Percentiles rank a stretch among this genome's conserved stretches.
These are phyloP conservation scores for Fusarium sp. DNA, from an alignment of 2,329 filamentous ascomycete genomes.

Conservation along the genomic window DNA sequence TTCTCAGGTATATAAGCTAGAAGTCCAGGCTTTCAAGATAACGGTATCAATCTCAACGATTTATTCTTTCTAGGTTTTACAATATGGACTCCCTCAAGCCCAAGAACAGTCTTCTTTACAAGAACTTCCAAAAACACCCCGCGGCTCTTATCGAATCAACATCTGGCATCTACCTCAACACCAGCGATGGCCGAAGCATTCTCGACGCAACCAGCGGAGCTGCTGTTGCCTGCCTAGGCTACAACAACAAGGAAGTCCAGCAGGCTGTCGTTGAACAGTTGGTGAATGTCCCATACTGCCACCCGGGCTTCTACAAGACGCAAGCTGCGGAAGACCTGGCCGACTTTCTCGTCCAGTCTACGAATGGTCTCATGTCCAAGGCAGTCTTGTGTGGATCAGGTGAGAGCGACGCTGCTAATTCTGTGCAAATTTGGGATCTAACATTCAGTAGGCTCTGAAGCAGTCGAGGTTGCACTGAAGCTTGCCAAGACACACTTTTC, in stretches of 20 bases:
- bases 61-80: neutral
- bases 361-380: constrained; percentile 39
- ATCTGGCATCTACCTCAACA: constrained; percentile 38
- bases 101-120: constrained; percentile 46
- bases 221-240: constrained; percentile 44
- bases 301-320: constrained; percentile 45
- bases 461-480: constrained; percentile 43
- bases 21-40: neutral
- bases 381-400: constrained; percentile 43
- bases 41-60: neutral
- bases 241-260: constrained; percentile 43
- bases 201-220: constrained; percentile 47
- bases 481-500: constrained; percentile 42
- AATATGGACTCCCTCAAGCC: constrained; percentile 34
- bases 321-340: constrained; percentile 39
- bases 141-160: constrained; percentile 42
- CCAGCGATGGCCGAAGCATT: constrained; percentile 41
- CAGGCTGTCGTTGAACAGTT: constrained; percentile 42
- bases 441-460: constrained; percentile 31
- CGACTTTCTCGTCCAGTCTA: constrained; percentile 41
- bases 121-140: constrained; percentile 45
- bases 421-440: fast-evolving
- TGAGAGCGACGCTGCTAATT: neutral
- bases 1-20: constrained; percentile 20
- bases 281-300: constrained; percentile 39